phyloP scores from a whole-genome alignment of 805 yeast genomes.

The Groenewaldozyma tartarivorans region DNA sequence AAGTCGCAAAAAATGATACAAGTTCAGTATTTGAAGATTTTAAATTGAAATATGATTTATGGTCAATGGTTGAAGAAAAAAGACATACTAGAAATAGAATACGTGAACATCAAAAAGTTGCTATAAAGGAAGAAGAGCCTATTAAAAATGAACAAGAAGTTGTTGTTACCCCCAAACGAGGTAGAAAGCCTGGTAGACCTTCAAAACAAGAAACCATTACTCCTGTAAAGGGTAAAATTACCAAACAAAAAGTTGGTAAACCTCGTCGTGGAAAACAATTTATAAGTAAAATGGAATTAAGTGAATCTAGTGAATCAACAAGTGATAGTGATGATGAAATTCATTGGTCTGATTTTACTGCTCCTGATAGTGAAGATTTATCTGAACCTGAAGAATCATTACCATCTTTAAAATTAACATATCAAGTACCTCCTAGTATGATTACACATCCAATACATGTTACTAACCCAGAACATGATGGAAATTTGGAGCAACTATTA shows the following conservation, averaged over 20 bases:
- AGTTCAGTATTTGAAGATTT: slow-evolving; percentile 26
- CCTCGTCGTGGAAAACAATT: too few relatives aligned
- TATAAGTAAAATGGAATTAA: too few relatives aligned
- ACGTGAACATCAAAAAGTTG: slow-evolving; percentile 9
- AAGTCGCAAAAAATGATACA: slow-evolving; percentile 25
- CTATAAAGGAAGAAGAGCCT: too few relatives aligned
- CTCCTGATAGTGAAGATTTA: slow-evolving; percentile 8
- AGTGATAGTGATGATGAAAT: slow-evolving; percentile 5
- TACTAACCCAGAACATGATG: slow-evolving; percentile 34
- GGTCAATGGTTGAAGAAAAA: slow-evolving; percentile 28
- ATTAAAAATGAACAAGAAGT: too few relatives aligned
- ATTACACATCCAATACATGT: slow-evolving; percentile 55
- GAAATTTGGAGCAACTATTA: slow-evolving; percentile 36
- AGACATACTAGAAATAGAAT: slow-evolving; percentile 22
- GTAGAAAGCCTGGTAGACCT: neutral
- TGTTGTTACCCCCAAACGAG: neutral
- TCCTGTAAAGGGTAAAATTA: neutral
- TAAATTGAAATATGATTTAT: slow-evolving; percentile 26
- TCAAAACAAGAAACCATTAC: neutral
- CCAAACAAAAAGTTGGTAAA: too few relatives aligned
- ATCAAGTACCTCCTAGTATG: slow-evolving; percentile 27
- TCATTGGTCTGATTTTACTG: slow-evolving; percentile 1
- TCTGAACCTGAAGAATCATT: slow-evolving; percentile 5
- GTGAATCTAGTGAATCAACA: too few relatives aligned
- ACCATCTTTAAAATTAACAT: slow-evolving; percentile 9